Evolutionary conservation across 2,329 filamentous ascomycete genomes (phyloP).

Genomic region (Xylariaceae sp.): DNA sequence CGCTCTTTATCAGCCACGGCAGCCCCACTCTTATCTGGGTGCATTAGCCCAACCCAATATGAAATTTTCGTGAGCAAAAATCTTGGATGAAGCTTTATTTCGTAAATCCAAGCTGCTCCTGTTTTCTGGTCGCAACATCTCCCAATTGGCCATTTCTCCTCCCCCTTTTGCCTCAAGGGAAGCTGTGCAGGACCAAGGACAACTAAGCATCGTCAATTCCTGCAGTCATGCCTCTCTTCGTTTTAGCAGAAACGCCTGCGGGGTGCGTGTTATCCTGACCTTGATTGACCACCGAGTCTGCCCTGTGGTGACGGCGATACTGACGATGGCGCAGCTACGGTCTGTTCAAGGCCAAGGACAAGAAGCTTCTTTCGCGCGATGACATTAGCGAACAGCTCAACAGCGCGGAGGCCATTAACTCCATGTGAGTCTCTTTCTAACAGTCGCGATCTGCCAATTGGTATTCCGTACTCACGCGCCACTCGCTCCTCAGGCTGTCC

Average conservation of each 20-base stretch:
- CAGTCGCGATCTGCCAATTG: neutral
- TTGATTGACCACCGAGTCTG: neutral
- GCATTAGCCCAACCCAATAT: slow-evolving; percentile 16
- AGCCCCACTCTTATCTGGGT: slow-evolving; percentile 17
- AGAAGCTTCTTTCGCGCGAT: slow-evolving; percentile 91
- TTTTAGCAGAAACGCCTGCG: slow-evolving; percentile 89
- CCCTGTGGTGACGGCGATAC: slow-evolving; percentile 5
- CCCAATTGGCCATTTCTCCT: slow-evolving; percentile 14
- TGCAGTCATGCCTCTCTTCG: slow-evolving; percentile 75
- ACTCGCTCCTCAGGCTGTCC: slow-evolving; percentile 59
- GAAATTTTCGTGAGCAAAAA: slow-evolving; percentile 25
- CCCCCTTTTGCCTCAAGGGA: slow-evolving; percentile 19
- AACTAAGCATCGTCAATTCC: slow-evolving; percentile 9
- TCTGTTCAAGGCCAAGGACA: slow-evolving; percentile 97
- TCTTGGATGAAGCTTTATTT: slow-evolving; percentile 11
- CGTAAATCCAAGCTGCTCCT: slow-evolving; percentile 14
- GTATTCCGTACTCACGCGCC: slow-evolving; percentile 1
- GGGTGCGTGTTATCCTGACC: slow-evolving; percentile 44
- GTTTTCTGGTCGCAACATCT: slow-evolving; percentile 10
- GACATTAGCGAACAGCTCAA: slow-evolving; percentile 69
- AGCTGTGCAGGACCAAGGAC: slow-evolving; percentile 26
- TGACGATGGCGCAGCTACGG: slow-evolving; percentile 64
- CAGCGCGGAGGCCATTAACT: slow-evolving; percentile 77
- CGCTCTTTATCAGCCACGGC: slow-evolving; percentile 13
- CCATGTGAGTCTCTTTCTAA: slow-evolving; percentile 61